These are phyloP conservation scores for Phaeosphaeria sp. DNA, from an alignment of 2,329 filamentous ascomycete genomes.

Conservation along the genomic window DNA sequence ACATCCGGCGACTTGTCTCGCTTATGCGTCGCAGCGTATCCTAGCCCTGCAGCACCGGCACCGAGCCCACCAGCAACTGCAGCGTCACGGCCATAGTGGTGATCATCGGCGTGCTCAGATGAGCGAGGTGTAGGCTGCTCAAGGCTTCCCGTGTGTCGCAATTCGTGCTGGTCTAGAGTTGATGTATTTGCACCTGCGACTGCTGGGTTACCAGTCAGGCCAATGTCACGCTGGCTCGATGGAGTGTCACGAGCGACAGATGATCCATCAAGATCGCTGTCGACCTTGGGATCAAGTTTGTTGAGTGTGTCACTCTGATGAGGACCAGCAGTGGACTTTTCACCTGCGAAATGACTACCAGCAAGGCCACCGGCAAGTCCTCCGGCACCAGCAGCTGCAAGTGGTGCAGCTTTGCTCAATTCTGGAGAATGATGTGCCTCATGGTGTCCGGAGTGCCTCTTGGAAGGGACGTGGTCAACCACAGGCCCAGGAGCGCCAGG, in stretches of 20 bases:
- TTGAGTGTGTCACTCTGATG: conserved; percentile 1
- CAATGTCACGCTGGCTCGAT: not conserved
- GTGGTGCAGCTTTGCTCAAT: not conserved
- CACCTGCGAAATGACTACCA: not conserved
- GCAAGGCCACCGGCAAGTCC: conserved; percentile 30
- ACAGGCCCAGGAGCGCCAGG: not conserved
- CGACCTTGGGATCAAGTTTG: conserved; percentile 7
- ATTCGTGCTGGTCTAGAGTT: conserved; percentile 9
- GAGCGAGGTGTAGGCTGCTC: conserved; percentile 11
- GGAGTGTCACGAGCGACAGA: not conserved
- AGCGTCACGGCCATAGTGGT: conserved; percentile 36
- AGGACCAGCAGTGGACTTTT: not conserved
- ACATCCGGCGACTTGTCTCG: not conserved
- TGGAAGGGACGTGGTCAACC: conserved; percentile 16
- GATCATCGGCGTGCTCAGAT: conserved; percentile 17
- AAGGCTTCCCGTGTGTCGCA: conserved; percentile 20
- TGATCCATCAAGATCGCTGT: conserved; percentile 1
- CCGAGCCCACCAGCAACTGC: conserved; percentile 16
- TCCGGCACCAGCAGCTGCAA: not conserved
- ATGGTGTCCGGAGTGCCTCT: conserved; percentile 26
- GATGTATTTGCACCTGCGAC: not conserved
- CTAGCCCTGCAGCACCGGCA: conserved; percentile 7
- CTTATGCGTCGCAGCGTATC: conserved; percentile 5
- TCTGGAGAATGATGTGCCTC: conserved; percentile 9
- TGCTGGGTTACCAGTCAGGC: not conserved